Conservation (phyloP, 306 rosid species). For the Glycine latifolia region DNA sequence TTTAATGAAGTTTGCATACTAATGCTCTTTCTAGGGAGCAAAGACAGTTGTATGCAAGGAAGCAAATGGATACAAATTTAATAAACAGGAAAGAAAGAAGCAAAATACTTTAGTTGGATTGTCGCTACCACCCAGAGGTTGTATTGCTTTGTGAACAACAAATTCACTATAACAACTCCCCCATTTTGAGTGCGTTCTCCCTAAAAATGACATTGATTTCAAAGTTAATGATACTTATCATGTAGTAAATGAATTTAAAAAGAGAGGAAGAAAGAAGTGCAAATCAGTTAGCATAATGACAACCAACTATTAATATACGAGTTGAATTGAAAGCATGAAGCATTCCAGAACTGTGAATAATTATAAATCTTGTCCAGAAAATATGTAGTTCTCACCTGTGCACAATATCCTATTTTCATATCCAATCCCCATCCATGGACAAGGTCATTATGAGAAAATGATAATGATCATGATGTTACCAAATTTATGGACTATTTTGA, state of each 20-base stretch:
- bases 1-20: neutral
- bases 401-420: no score
- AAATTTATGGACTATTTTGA: no score
- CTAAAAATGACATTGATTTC: slow-evolving; percentile 54
- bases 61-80: slow-evolving; percentile 30
- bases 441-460: no score
- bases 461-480: no score
- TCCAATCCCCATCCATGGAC: no score
- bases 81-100: slow-evolving; percentile 15
- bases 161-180: slow-evolving; percentile 85
- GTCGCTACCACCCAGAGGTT: slow-evolving; percentile 71
- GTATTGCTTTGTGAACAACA: slow-evolving; percentile 85
- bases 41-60: neutral
- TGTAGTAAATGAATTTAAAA: slow-evolving; percentile 31
- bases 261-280: neutral
- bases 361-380: no score
- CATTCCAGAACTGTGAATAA: no score
- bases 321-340: no score
- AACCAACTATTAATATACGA: no score
- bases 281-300: no score
- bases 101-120: slow-evolving; percentile 53
- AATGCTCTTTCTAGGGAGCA: no score
- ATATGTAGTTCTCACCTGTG: no score
- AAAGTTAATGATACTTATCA: slow-evolving; percentile 7
- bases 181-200: slow-evolving; percentile 84